Evolutionary conservation across 306 rosid genomes (phyloP).

Genomic region (Quercus mongolica): DNA sequence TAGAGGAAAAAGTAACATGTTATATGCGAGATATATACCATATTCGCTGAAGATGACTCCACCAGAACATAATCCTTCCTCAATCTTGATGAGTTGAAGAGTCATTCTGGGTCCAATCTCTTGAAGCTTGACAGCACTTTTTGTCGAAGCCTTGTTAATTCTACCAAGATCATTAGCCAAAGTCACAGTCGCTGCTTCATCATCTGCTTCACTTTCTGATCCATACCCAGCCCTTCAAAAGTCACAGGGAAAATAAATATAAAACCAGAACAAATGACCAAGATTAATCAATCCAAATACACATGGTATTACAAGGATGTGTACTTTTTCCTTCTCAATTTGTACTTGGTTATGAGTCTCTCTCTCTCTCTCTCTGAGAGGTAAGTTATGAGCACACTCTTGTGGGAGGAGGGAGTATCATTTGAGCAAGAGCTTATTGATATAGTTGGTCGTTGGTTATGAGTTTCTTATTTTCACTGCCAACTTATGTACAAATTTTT

Average conservation of each 20-base stretch:
- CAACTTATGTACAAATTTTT: no score
- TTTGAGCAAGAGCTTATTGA: no score
- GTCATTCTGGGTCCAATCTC: conserved; percentile 97
- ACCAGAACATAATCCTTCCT: conserved; percentile 88
- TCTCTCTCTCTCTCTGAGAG: no score
- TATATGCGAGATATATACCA: conserved; percentile 41
- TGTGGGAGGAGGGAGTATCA: no score
- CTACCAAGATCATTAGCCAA: conserved; percentile 72
- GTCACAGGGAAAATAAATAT: conserved; percentile 18
- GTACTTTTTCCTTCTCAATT: neutral
- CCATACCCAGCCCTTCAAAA: conserved; percentile 84
- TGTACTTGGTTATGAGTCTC: neutral
- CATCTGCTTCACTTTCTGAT: conserved; percentile 96
- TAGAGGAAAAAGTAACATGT: neutral
- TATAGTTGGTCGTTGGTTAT: no score
- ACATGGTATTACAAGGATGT: neutral
- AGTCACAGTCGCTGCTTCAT: conserved; percentile 88
- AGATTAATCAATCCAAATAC: neutral
- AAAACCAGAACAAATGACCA: neutral
- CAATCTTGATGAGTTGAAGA: conserved; percentile 77
- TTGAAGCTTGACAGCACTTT: conserved; percentile 97
- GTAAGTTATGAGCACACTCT: no score
- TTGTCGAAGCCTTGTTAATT: conserved; percentile 71
- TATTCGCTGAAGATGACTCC: conserved; percentile 71
- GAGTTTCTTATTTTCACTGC: no score